Evolutionary conservation across 768 basidiomycete genomes (phyloP), one percentile per base, ranked within the genome.

Genomic region (Boletus barrowsii): DNA sequence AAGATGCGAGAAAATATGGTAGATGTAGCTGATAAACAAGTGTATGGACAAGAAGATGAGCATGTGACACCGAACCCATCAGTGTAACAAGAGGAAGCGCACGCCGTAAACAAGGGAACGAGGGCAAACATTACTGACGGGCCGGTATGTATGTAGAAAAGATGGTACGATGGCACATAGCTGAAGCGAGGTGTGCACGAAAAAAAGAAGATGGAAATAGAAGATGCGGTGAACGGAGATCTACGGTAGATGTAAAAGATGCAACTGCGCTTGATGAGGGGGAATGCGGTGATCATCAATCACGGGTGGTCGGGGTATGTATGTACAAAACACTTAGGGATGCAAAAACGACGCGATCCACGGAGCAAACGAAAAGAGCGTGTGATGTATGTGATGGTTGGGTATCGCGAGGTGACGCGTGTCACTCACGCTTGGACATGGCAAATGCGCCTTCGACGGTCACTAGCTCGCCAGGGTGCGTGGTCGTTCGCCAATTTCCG

Each of bases 371-470:
- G 13, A 36, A 36, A 49, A 55, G 41, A 9, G 4, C 6, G 36
- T 5, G 17, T 14, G 22, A 8, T 5, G 41, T 3, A 10, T 8
- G 13, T 17, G 14, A 29, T 10, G 24, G 8, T 18, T 20, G 24
- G 26, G 39, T 11, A 33, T 37, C 39, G 30, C 18, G 24, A 30
- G 29, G 18, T 18, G 24, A 17, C 35, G 35, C 35, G 15, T 3
- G 3, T 47, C 51, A 71, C 30, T 75, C 72, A 54, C 79, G 70
- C 65, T 74, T 73, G 33, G 82, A 80, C 76, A 86, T 79, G 41
- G 79, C 75, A 60, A 88, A 87, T 8, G 87, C 76, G 30, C 83
- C 79, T 64, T 90, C 88, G 68, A 81, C 82, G 11, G 76, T 75
- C 0, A 79, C 53, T 64, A 73, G 49, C 64, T 67, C 37, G 76